A percentile compares a stretch with the other conserved stretches of the same genome.
Evolutionary conservation across 1,284 basidiomycete genomes (phyloP).

Genomic region (Boletus calvinii): DNA sequence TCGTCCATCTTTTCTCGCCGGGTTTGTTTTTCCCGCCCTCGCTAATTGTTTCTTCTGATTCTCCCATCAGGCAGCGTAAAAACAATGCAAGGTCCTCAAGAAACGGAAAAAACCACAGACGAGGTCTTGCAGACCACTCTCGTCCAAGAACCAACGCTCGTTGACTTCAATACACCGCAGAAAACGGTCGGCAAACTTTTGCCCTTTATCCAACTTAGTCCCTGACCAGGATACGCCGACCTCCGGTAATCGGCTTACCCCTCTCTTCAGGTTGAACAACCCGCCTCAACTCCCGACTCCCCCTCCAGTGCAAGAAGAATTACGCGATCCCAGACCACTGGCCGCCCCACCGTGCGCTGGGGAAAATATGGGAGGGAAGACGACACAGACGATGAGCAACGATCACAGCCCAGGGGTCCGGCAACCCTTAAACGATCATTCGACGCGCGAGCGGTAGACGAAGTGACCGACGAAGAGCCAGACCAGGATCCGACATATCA

Average conservation of each 20-base stretch:
- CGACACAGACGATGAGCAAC: constrained; percentile 29
- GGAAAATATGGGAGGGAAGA: constrained; percentile 35
- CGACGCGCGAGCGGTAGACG: constrained; percentile 36
- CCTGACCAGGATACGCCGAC: constrained; percentile 32
- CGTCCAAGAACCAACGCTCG: constrained; percentile 26
- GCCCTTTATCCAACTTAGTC: constrained; percentile 32
- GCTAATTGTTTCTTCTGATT: constrained; percentile 20
- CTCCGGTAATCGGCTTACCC: constrained; percentile 25
- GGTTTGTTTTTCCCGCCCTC: constrained; percentile 16
- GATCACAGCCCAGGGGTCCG: constrained; percentile 13
- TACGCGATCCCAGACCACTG: constrained; percentile 35
- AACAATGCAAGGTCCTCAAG: constrained; percentile 32
- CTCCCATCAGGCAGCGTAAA: constrained; percentile 34
- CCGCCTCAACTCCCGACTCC: constrained; percentile 28
- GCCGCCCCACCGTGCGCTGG: constrained; percentile 35
- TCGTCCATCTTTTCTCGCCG: constrained; percentile 6
- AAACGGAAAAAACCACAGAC: constrained; percentile 24
- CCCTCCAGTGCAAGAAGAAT: constrained; percentile 25
- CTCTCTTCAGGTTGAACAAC: constrained; percentile 27
- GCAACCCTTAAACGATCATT: constrained; percentile 34
- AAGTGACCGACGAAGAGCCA: constrained; percentile 35
- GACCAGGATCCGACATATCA: constrained; percentile 21
- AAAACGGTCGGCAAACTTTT: constrained; percentile 35
- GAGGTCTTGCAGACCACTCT: constrained; percentile 7
- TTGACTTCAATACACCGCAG: constrained; percentile 27